Conservation (phyloP, 2,329 filamentous ascomycete genomes). For the Cladosporium oxysporum region DNA sequence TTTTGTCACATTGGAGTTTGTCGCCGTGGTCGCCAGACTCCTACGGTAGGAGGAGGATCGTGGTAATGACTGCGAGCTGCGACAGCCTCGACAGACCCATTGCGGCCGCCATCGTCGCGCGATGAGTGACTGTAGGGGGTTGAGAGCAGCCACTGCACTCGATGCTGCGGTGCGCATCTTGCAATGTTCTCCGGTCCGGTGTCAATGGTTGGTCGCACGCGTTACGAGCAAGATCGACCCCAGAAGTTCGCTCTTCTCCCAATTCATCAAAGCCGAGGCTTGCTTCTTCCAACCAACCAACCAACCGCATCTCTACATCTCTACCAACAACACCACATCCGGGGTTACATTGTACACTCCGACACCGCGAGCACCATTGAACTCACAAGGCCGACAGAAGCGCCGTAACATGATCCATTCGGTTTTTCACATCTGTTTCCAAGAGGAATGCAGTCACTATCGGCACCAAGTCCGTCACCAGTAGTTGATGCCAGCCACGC, state of each 20-base stretch:
- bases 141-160: constrained; percentile 24
- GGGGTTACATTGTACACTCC: not conserved
- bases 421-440: not conserved
- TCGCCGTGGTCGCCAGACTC: constrained; percentile 22
- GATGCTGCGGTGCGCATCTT: constrained; percentile 16
- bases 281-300: not conserved
- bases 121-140: constrained; percentile 37
- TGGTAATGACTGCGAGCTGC: constrained; percentile 1
- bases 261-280: not conserved
- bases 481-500: not conserved
- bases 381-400: not conserved
- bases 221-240: not conserved
- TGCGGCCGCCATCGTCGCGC: constrained; percentile 39
- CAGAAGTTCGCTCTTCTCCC: not conserved
- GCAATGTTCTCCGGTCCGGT: not conserved
- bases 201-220: not conserved
- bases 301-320: not conserved
- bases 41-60: not conserved
- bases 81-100: constrained; percentile 35
- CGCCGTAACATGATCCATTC: not conserved
- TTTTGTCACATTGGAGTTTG: constrained; percentile 52
- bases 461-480: not conserved
- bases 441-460: not conserved
- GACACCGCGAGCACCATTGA: not conserved
- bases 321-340: not conserved